Conservation (phyloP, 345 rosid genomes). For the Lepidium sativum region DNA sequence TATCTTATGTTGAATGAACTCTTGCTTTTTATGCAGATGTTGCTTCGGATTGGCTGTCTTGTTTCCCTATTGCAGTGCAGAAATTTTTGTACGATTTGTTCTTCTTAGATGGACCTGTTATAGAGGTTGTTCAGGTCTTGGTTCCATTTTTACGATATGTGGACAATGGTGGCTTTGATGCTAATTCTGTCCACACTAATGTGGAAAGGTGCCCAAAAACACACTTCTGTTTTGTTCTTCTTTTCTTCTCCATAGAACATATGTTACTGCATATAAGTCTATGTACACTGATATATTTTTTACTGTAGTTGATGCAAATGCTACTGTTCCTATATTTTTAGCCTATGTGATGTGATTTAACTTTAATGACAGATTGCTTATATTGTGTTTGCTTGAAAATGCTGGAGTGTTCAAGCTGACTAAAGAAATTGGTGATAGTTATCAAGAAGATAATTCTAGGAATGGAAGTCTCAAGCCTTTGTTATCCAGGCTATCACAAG, state of each 20-base stretch:
- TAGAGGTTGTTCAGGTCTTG: constrained; percentile 73
- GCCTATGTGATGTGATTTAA: constrained; percentile 1
- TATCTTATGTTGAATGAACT: neutral
- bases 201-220: constrained; percentile 50
- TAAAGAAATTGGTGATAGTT: constrained; percentile 37
- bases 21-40: constrained; percentile 49
- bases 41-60: constrained; percentile 82
- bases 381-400: constrained; percentile 71
- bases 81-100: constrained; percentile 70
- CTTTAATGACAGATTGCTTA: constrained; percentile 57
- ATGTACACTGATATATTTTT: neutral
- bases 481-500: constrained; percentile 58
- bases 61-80: constrained; percentile 70
- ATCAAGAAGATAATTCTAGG: constrained; percentile 19
- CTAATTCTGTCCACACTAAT: constrained; percentile 44
- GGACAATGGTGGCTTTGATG: constrained; percentile 28
- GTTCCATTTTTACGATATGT: constrained; percentile 51
- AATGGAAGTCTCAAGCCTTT: constrained; percentile 31
- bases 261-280: neutral
- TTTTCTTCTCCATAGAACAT: neutral
- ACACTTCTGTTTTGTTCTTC: neutral
- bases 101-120: constrained; percentile 58
- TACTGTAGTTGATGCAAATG: neutral
- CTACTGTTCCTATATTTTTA: neutral
- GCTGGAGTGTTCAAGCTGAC: constrained; percentile 56